Conservation (phyloP, 2,329 filamentous ascomycete species). For the Xylaria sp. region DNA sequence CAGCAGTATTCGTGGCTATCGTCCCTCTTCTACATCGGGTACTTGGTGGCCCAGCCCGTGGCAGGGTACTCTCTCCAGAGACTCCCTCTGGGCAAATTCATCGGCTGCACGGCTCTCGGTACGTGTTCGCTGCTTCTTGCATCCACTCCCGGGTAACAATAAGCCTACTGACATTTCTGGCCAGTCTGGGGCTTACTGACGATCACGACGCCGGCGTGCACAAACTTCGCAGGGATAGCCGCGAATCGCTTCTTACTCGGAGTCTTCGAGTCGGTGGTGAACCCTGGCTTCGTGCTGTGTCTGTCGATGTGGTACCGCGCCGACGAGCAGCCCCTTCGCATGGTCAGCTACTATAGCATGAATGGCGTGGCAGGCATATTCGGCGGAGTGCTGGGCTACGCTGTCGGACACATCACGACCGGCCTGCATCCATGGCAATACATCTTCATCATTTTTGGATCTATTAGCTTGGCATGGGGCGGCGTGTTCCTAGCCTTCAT, state of each 20-base stretch:
- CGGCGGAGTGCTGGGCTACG: conserved; percentile 47
- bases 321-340: conserved; percentile 45
- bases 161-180: conserved; percentile 3
- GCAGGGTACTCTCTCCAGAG: conserved; percentile 45
- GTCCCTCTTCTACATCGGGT: conserved; percentile 48
- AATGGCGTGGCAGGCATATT: conserved; percentile 45
- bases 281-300: conserved; percentile 45
- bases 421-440: conserved; percentile 48
- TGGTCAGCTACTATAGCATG: conserved; percentile 45
- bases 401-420: conserved; percentile 46
- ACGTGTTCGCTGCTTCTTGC: not conserved
- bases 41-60: conserved; percentile 45
- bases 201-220: conserved; percentile 45
- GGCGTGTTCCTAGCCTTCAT: conserved; percentile 42
- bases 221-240: conserved; percentile 44
- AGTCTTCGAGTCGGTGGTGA: conserved; percentile 45
- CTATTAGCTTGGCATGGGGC: conserved; percentile 44
- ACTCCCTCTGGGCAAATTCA: conserved; percentile 44
- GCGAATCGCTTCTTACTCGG: conserved; percentile 46
- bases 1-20: conserved; percentile 64
- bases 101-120: conserved; percentile 41
- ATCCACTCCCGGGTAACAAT: not conserved
- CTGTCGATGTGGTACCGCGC: conserved; percentile 45
- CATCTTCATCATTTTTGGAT: conserved; percentile 46
- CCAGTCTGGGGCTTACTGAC: conserved; percentile 46